phyloP scores from a whole-genome alignment of 1,139 yeast genomes.

The Pichia sp. region DNA sequence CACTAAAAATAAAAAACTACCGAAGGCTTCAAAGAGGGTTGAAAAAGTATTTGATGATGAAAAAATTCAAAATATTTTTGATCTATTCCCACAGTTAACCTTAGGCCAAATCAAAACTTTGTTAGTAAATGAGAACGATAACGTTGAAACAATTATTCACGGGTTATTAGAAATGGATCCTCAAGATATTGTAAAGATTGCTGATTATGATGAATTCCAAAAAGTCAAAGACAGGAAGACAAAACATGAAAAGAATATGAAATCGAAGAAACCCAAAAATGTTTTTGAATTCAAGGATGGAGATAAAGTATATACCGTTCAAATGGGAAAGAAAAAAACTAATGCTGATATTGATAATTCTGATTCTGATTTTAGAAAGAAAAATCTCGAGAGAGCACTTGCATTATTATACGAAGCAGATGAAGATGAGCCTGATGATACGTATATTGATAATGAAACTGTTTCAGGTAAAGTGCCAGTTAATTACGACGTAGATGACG shows the following conservation, averaged over 20 bases:
- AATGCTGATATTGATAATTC: constrained; percentile 19
- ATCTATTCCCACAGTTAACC: constrained; percentile 53
- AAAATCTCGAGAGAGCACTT: constrained; percentile 58
- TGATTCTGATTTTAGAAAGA: constrained; percentile 42
- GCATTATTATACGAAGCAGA: constrained; percentile 62
- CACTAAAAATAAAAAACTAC: constrained; percentile 1
- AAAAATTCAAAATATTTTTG: constrained; percentile 41
- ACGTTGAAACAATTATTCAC: constrained; percentile 56
- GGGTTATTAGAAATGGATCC: constrained; percentile 55
- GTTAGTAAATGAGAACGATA: constrained; percentile 41
- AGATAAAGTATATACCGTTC: constrained; percentile 18
- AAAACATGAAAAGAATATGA: background rate
- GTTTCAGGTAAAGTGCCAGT: constrained; percentile 29
- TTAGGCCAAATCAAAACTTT: constrained; percentile 40
- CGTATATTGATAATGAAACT: constrained; percentile 67
- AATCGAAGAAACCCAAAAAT: constrained; percentile 1
- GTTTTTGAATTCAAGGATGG: constrained; percentile 15
- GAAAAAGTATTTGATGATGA: constrained; percentile 29
- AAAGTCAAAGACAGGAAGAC: background rate
- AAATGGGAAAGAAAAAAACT: constrained; percentile 30
- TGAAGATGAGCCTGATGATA: constrained; percentile 80
- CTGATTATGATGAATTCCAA: constrained; percentile 16
- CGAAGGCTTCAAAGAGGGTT: background rate
- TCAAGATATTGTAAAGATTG: constrained; percentile 28
- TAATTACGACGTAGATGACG: background rate